phyloP scores from a whole-genome alignment of 2,329 filamentous ascomycete genomes.

The Fusarium nurragi region DNA sequence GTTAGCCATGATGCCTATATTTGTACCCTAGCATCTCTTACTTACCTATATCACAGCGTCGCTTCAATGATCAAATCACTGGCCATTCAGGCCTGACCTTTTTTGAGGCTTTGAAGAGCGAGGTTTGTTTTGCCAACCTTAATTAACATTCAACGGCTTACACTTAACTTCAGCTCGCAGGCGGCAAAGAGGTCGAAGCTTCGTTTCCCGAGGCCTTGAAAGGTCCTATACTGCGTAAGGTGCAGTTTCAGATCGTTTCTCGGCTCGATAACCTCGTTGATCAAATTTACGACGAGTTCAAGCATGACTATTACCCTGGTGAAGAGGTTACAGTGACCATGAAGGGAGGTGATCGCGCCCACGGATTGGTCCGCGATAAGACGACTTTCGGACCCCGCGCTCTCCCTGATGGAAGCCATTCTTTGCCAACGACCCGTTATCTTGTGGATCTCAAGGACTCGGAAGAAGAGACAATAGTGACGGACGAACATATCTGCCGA shows the following conservation, averaged over 20 bases:
- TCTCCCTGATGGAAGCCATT: constrained; percentile 73
- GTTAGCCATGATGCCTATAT: constrained; percentile 56
- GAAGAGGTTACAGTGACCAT: constrained; percentile 82
- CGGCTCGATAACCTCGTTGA: constrained; percentile 85
- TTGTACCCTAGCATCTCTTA: neutral
- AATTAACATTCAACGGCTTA: constrained; percentile 16
- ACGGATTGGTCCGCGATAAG: constrained; percentile 85
- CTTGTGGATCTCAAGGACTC: constrained; percentile 78
- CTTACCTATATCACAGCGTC: constrained; percentile 63
- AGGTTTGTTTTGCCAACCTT: constrained; percentile 67
- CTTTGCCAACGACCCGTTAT: constrained; percentile 79
- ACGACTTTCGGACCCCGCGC: constrained; percentile 72
- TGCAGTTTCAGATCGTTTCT: constrained; percentile 89
- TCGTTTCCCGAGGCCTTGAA: constrained; percentile 92
- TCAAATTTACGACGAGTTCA: constrained; percentile 79
- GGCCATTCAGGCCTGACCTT: constrained; percentile 91
- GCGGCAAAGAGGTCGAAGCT: constrained; percentile 88
- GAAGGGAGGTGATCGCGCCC: constrained; percentile 72
- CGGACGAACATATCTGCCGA: constrained; percentile 82
- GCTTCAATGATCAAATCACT: constrained; percentile 95
- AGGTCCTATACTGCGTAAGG: constrained; percentile 86
- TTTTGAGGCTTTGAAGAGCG: constrained; percentile 90
- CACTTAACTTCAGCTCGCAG: constrained; percentile 66
- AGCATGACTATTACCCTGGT: constrained; percentile 89
- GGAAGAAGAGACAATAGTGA: constrained; percentile 79